phyloP scores from a whole-genome alignment of 805 yeast species.

The Starmerella floris region DNA sequence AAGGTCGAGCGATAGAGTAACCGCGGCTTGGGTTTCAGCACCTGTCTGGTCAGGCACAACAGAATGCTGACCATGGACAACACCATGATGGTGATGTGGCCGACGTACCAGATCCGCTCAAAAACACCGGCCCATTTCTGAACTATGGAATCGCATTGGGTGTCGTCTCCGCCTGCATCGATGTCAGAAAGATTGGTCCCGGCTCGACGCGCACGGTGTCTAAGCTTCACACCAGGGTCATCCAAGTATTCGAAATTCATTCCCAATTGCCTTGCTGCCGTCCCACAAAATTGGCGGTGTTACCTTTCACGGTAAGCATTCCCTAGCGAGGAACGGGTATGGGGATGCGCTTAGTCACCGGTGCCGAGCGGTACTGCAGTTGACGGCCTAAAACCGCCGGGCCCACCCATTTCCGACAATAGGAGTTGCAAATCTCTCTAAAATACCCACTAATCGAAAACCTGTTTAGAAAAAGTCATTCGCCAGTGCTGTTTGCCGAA shows the following conservation, averaged over 20 bases:
- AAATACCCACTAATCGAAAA: no score
- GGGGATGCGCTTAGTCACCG: no score
- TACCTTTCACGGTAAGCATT: no score
- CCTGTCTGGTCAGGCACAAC: conserved; percentile 20
- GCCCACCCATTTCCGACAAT: no score
- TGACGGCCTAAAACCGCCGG: no score
- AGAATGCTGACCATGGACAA: conserved; percentile 9
- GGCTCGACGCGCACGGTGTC: not conserved
- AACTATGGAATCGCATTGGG: not conserved
- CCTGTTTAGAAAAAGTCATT: no score
- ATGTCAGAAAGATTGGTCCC: not conserved
- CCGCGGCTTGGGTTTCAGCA: conserved; percentile 18
- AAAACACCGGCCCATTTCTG: conserved; percentile 3
- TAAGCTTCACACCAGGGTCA: not conserved
- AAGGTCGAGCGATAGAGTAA: conserved; percentile 23
- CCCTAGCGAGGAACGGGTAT: no score
- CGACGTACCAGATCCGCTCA: conserved; percentile 14
- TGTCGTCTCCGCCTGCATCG: not conserved
- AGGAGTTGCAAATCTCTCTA: no score
- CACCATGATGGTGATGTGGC: conserved; percentile 11
- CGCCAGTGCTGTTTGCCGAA: no score
- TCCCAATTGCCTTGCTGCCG: no score
- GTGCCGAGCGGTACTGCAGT: no score
- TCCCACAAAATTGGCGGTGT: no score
- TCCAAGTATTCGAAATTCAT: conserved; percentile 2